phyloP scores from a whole-genome alignment of 2,329 filamentous ascomycete genomes.

The Raffaelea ambrosiae region DNA sequence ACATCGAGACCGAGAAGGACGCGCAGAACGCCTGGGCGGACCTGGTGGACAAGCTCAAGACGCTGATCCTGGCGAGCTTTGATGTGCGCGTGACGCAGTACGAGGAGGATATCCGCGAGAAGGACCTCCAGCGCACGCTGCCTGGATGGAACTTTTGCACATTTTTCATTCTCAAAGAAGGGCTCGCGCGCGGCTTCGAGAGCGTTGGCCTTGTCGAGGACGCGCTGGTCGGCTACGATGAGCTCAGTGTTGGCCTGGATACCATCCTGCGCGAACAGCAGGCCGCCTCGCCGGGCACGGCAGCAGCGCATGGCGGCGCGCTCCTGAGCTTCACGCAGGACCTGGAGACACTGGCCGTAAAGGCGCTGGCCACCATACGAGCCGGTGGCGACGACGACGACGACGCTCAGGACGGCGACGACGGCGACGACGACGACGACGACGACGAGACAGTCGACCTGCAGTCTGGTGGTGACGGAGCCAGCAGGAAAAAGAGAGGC shows the following conservation, averaged over 20 bases:
- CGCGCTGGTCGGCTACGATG: conserved; percentile 88
- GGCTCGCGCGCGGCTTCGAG: conserved; percentile 86
- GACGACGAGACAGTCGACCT: conserved; percentile 40
- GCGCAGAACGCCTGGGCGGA: conserved; percentile 77
- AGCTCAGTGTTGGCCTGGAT: conserved; percentile 82
- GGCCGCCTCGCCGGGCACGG: conserved; percentile 39
- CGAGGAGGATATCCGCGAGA: conserved; percentile 93
- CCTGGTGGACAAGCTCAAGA: conserved; percentile 77
- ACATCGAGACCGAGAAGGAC: conserved; percentile 66
- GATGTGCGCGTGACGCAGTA: conserved; percentile 87
- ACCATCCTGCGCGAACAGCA: conserved; percentile 66
- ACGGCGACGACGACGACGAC: conserved; percentile 25
- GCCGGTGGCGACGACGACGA: conserved; percentile 21
- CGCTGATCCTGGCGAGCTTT: conserved; percentile 79
- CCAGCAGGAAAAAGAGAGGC: background rate
- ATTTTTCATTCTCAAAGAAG: conserved; percentile 96
- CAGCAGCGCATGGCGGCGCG: conserved; percentile 60
- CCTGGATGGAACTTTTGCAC: conserved; percentile 99
- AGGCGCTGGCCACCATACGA: conserved; percentile 18
- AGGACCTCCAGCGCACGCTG: conserved; percentile 74
- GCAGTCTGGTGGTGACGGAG: conserved; percentile 25
- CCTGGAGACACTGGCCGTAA: conserved; percentile 51
- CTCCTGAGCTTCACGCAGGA: conserved; percentile 68
- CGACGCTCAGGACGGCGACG: conserved; percentile 37
- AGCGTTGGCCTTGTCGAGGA: conserved; percentile 94